Percentiles rank a stretch among this genome's conserved stretches.
Evolutionary conservation across 2,329 filamentous ascomycete genomes (phyloP).

Genomic region (Alternaria metachromatica): DNA sequence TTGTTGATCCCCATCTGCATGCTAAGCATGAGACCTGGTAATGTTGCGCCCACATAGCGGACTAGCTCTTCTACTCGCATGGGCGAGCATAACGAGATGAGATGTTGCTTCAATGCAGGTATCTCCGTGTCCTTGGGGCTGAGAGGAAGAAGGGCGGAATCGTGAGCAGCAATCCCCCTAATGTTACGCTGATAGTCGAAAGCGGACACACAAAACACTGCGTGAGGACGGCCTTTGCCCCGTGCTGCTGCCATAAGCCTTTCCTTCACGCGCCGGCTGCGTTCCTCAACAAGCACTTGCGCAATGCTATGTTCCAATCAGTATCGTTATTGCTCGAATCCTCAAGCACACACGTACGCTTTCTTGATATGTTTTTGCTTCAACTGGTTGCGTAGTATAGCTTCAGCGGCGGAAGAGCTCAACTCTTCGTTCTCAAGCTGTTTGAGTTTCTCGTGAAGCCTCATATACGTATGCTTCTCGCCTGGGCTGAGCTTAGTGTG

Average conservation of each 20-base stretch:
- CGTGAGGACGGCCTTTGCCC: not conserved
- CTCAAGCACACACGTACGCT: too few species aligned
- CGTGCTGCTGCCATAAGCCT: not conserved
- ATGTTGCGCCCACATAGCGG: not conserved
- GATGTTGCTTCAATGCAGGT: not conserved
- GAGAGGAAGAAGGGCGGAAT: not conserved
- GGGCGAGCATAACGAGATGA: not conserved
- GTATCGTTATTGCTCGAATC: too few species aligned
- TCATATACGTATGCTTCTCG: not conserved
- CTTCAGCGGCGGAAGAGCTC: not conserved
- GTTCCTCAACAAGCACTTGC: not conserved
- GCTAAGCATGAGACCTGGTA: not conserved
- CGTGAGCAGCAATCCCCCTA: not conserved
- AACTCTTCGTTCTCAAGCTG: not conserved
- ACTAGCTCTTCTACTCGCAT: not conserved
- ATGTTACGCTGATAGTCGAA: not conserved
- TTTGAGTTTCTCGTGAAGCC: not conserved
- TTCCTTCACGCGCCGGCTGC: not conserved
- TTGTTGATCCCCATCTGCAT: not conserved
- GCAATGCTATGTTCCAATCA: too few species aligned
- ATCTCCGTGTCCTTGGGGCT: not conserved
- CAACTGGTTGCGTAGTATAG: too few species aligned
- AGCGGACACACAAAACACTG: not conserved
- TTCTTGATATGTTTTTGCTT: too few species aligned
- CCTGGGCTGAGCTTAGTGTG: not conserved